A percentile compares a stretch with the other conserved stretches of the same genome.
These are phyloP conservation scores for Aureobasidium musti DNA, from an alignment of 2,329 filamentous ascomycete genomes.

Conservation along the genomic window DNA sequence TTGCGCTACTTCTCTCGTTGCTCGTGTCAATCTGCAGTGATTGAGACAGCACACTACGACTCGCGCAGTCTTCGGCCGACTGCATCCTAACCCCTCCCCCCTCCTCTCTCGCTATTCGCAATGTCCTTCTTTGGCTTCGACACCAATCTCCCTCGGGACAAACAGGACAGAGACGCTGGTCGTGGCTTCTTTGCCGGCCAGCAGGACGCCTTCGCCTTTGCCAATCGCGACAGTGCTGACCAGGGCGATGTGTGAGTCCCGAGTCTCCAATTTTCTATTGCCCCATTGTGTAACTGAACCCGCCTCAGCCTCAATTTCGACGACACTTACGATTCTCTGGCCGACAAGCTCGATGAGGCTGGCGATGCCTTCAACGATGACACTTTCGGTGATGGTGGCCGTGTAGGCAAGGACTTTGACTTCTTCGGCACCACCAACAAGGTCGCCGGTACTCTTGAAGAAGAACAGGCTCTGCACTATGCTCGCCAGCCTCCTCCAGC, in stretches of 20 bases:
- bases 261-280: neutral
- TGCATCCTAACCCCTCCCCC: neutral
- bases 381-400: slow-evolving; percentile 67
- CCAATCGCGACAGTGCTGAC: slow-evolving; percentile 61
- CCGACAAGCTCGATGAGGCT: slow-evolving; percentile 84
- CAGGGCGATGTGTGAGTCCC: slow-evolving; percentile 62
- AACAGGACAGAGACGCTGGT: slow-evolving; percentile 44
- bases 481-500: slow-evolving; percentile 67
- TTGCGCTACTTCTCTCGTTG: neutral
- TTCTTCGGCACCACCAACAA: slow-evolving; percentile 93
- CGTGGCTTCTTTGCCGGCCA: slow-evolving; percentile 72
- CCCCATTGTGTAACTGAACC: slow-evolving; percentile 38
- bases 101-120: slow-evolving; percentile 23
- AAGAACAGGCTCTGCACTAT: slow-evolving; percentile 83
- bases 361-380: slow-evolving; percentile 97
- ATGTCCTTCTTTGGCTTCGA: slow-evolving; percentile 95
- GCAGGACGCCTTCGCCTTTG: slow-evolving; percentile 83
- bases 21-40: neutral
- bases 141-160: slow-evolving; percentile 63
- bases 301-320: slow-evolving; percentile 78
- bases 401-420: slow-evolving; percentile 90
- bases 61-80: slow-evolving; percentile 7
- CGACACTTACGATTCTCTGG: slow-evolving; percentile 94
- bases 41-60: neutral
- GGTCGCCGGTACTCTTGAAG: slow-evolving; percentile 80